Base-by-base conservation (phyloP, 2,329 filamentous ascomycete genomes). In the Ophiostoma fasciatum region DNA sequence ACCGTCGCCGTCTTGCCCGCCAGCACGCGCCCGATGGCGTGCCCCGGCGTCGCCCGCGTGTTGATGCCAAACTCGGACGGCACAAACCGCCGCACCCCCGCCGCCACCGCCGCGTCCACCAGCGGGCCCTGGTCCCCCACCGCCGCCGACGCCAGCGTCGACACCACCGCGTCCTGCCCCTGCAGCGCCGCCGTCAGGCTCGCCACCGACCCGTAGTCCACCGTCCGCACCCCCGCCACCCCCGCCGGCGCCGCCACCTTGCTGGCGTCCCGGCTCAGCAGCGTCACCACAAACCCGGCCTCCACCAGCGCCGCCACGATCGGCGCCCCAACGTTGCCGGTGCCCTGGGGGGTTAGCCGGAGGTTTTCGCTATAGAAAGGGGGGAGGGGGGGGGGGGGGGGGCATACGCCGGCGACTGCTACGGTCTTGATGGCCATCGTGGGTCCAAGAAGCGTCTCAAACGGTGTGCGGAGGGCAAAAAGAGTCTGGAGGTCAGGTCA, bases 151-250 rank as follows among this genome's bases (percentile, higher is more conserved):
- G 58, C 61, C 17, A 76, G 57, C 2, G 63, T 54, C 6, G 63
- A 66, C 26, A 73, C 45, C 6, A 70, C 55, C 4, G 64, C 68
- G 48, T 73, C 68, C 42, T 68, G 60, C 33, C 61, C 63, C 28
- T 54, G 41, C 33, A 73, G 59, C 2, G 61, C 61, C 1, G 50
- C 31, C 4, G 49, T 54, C 8, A 71, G 54, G 17, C 59, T 57
- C 2, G 50, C 38, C 7, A 57, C 49, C 9, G 50, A 50, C 31
- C 55, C 51, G 43, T 63, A 68, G 48, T 70, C 57, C 21, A 61
- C 59, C 7, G 56, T 55, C 44, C 63, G 49, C 22, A 71, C 59
- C 7, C 54, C 39, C 15, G 33, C 51, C 33, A 66, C 55, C 21
- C 51, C 48, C 0, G 51, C 35, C 2, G 59, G 56, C 37, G 53